Conservation (phyloP, 768 basidiomycete species). For the Holtermanniella nyarrowii region DNA sequence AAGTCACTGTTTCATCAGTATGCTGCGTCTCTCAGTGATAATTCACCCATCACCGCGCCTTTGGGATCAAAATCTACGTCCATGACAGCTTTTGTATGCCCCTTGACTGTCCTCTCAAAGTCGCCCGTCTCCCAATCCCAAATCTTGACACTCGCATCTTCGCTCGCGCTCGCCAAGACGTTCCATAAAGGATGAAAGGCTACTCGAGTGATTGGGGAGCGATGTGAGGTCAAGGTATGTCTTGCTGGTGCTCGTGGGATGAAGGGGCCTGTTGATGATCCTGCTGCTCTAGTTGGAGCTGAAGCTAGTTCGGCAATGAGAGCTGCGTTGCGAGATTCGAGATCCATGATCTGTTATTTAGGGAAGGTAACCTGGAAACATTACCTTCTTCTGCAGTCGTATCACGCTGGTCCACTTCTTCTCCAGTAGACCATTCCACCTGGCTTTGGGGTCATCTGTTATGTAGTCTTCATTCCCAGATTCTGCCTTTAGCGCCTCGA, state of each 20-base stretch:
- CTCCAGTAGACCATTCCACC: conserved; percentile 75
- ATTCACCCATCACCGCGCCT: conserved; percentile 64
- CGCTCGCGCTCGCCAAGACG: conserved; percentile 70
- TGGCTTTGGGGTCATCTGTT: conserved; percentile 63
- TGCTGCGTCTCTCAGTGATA: neutral
- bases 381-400: conserved; percentile 84
- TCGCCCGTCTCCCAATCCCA: conserved; percentile 97
- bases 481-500: conserved; percentile 36
- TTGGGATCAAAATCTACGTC: conserved; percentile 83
- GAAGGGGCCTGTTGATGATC: conserved; percentile 51
- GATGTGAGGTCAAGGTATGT: conserved; percentile 65
- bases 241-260: conserved; percentile 74
- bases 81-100: conserved; percentile 77
- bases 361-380: neutral
- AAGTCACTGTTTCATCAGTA: conserved; percentile 47
- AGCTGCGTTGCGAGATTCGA: conserved; percentile 70
- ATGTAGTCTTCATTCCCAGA: conserved; percentile 35
- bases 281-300: conserved; percentile 44
- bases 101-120: conserved; percentile 81
- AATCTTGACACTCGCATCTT: conserved; percentile 80
- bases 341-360: conserved; percentile 74
- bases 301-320: conserved; percentile 61
- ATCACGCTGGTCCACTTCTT: conserved; percentile 99
- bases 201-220: conserved; percentile 63
- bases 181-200: conserved; percentile 82